phyloP scores from a whole-genome alignment of 2,329 filamentous ascomycete species.

The Graphiopsis chlorocephala region DNA sequence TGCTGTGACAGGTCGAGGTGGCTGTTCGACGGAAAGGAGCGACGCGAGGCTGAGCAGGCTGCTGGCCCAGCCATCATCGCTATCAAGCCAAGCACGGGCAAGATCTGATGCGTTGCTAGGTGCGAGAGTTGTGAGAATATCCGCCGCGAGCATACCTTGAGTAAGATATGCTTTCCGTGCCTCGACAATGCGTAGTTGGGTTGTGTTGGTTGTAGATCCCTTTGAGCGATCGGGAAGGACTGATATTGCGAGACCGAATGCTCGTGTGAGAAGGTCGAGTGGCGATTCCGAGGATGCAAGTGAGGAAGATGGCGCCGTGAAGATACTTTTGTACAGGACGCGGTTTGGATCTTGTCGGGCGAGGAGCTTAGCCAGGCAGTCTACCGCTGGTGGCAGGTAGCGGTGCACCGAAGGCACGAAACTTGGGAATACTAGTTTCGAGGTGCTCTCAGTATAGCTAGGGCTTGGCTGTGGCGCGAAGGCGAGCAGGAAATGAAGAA shows the following conservation, averaged over 20 bases:
- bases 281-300: slow-evolving; percentile 46
- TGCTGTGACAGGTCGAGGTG: slow-evolving; percentile 18
- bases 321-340: slow-evolving; percentile 77
- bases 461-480: slow-evolving; percentile 82
- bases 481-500: slow-evolving; percentile 84
- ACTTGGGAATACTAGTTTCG: slow-evolving; percentile 67
- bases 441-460: slow-evolving; percentile 46
- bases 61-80: slow-evolving; percentile 77
- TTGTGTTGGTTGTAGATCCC: slow-evolving; percentile 44
- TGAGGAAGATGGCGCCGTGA: slow-evolving; percentile 56
- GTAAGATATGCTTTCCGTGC: slow-evolving; percentile 84
- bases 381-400: slow-evolving; percentile 85
- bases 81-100: slow-evolving; percentile 76
- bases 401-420: slow-evolving; percentile 80
- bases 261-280: slow-evolving; percentile 77
- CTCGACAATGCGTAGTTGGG: slow-evolving; percentile 66
- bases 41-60: slow-evolving; percentile 75
- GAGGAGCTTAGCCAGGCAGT: slow-evolving; percentile 85
- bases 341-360: slow-evolving; percentile 92
- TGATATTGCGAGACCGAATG: slow-evolving; percentile 83
- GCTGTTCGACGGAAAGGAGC: slow-evolving; percentile 63
- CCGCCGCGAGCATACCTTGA: slow-evolving; percentile 86
- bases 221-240: slow-evolving; percentile 73
- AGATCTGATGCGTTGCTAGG: slow-evolving; percentile 49
- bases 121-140: slow-evolving; percentile 76